Conservation (phyloP, 2,329 filamentous ascomycete genomes). For the Davidsoniella australis region DNA sequence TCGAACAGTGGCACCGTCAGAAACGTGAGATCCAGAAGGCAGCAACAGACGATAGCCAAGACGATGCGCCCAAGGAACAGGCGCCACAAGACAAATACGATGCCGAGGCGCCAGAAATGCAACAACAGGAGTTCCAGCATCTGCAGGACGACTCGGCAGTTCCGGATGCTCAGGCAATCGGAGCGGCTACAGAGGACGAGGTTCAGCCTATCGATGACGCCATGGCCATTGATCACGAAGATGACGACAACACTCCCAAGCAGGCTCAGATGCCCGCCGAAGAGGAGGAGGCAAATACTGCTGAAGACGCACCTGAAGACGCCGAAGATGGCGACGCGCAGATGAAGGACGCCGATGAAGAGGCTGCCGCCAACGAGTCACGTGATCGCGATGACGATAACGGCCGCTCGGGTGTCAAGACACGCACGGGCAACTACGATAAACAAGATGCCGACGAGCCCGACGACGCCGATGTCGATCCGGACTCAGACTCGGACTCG, state of each 20-base stretch:
- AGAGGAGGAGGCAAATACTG: constrained; percentile 20
- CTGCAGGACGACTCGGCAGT: constrained; percentile 65
- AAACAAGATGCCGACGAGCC: constrained; percentile 25
- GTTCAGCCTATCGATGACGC: constrained; percentile 71
- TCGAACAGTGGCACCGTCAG: constrained; percentile 84
- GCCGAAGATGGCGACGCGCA: constrained; percentile 25
- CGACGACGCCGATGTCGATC: constrained; percentile 21
- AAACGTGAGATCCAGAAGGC: constrained; percentile 60
- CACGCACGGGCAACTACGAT: constrained; percentile 40
- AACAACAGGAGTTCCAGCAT: constrained; percentile 80
- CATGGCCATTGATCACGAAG: constrained; percentile 66
- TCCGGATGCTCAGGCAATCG: constrained; percentile 81
- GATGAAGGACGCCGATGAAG: constrained; percentile 4
- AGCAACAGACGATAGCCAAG: constrained; percentile 10
- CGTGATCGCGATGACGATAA: constrained; percentile 27
- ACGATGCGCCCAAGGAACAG: constrained; percentile 28
- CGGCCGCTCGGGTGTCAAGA: constrained; percentile 41
- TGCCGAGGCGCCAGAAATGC: constrained; percentile 37
- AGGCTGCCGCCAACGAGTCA: neutral
- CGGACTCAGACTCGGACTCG: constrained; percentile 26
- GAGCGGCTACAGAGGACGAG: constrained; percentile 74
- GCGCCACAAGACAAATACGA: constrained; percentile 29
- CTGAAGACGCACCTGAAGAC: constrained; percentile 22
- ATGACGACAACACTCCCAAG: constrained; percentile 30
- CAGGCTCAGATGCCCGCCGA: constrained; percentile 31